Conservation (phyloP, 768 basidiomycete species). For the Boletellus sp. region DNA sequence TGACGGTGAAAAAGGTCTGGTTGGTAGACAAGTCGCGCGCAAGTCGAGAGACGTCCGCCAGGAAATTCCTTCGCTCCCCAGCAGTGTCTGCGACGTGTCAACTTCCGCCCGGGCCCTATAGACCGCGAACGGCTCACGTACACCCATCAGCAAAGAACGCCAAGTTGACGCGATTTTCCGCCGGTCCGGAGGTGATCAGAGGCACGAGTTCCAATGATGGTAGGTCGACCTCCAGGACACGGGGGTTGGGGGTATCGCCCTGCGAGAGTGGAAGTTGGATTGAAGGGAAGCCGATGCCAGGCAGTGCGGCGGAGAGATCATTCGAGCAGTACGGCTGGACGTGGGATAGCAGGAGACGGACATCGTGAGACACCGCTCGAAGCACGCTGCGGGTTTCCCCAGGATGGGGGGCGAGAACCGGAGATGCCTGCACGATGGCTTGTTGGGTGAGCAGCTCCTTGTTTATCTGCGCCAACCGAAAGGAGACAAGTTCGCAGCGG, state of each 20-base stretch:
- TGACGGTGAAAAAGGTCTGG: slow-evolving; percentile 74
- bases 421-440: slow-evolving; percentile 9
- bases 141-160: slow-evolving; percentile 80
- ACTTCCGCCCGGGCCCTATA: background rate
- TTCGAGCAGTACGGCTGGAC: slow-evolving; percentile 24
- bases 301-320: slow-evolving; percentile 14
- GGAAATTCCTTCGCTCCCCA: slow-evolving; percentile 58
- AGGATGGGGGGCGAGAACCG: slow-evolving; percentile 10
- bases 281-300: background rate
- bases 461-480: slow-evolving; percentile 18
- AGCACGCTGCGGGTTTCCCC: slow-evolving; percentile 8
- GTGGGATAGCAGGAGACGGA: slow-evolving; percentile 9
- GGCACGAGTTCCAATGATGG: slow-evolving; percentile 55
- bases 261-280: slow-evolving; percentile 12
- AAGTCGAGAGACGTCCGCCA: slow-evolving; percentile 61
- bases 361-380: slow-evolving; percentile 21
- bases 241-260: background rate
- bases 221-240: slow-evolving; percentile 9
- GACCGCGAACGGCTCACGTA: slow-evolving; percentile 33
- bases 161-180: slow-evolving; percentile 65
- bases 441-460: slow-evolving; percentile 13
- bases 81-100: slow-evolving; percentile 42
- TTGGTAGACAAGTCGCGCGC: slow-evolving; percentile 68
- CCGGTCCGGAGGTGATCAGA: slow-evolving; percentile 57
- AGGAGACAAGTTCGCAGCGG: slow-evolving; percentile 17